phyloP scores from a whole-genome alignment of 352 stramenopile genomes.

The Globisporangium rhizosaccharum region DNA sequence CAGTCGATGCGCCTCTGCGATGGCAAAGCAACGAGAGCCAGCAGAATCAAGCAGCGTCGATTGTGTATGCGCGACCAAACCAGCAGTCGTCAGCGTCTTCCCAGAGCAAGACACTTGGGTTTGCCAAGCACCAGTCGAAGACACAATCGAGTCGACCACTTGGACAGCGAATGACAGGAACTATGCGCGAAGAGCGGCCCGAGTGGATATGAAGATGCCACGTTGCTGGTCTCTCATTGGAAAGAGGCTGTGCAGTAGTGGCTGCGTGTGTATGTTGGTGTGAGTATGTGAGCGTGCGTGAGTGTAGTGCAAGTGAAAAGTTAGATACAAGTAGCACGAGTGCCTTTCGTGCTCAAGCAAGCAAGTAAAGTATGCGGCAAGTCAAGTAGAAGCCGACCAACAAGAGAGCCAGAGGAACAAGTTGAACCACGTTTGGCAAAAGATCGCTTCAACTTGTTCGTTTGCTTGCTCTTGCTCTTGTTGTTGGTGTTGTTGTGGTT shows the following conservation, averaged over 20 bases:
- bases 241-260: background rate
- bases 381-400: too few relatives aligned
- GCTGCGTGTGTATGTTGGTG: background rate
- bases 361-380: too few relatives aligned
- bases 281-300: background rate
- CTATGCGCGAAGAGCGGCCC: background rate
- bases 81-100: background rate
- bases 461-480: too few relatives aligned
- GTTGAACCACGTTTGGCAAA: too few relatives aligned
- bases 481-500: too few relatives aligned
- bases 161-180: background rate
- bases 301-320: background rate
- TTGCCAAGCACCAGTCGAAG: background rate
- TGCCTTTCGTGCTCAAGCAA: too few relatives aligned
- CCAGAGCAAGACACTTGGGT: background rate
- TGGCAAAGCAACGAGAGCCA: background rate
- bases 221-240: background rate
- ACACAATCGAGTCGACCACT: background rate
- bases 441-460: too few relatives aligned
- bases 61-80: constrained; percentile 10
- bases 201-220: constrained; percentile 11
- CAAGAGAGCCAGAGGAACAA: too few relatives aligned
- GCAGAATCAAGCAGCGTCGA: constrained; percentile 2
- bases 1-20: background rate
- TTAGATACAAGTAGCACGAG: background rate